Conservation (phyloP, 2,329 filamentous ascomycete species). For the Calonectria montana region DNA sequence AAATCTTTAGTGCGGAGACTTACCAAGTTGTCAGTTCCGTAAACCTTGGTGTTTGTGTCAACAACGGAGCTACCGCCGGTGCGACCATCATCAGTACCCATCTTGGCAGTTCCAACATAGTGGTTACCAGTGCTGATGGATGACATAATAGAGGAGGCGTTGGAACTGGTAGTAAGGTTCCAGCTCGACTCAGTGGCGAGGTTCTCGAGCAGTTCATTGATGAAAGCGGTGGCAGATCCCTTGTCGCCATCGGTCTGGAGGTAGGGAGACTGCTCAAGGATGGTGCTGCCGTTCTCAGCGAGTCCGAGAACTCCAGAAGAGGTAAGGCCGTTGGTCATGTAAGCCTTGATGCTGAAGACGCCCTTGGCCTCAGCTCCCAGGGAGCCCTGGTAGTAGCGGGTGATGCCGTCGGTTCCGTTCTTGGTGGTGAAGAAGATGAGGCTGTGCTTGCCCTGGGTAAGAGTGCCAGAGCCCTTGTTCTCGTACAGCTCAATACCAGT, state of each 20-base stretch:
- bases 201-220: conserved; percentile 69
- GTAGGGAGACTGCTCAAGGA: conserved; percentile 70
- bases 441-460: conserved; percentile 72
- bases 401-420: conserved; percentile 66
- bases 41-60: conserved; percentile 71
- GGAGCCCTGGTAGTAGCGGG: conserved; percentile 74
- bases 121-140: conserved; percentile 55
- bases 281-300: conserved; percentile 64
- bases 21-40: conserved; percentile 71
- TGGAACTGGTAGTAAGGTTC: conserved; percentile 19
- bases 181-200: conserved; percentile 51
- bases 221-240: conserved; percentile 71
- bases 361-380: conserved; percentile 70
- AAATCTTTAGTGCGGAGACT: background rate
- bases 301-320: conserved; percentile 73
- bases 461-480: conserved; percentile 64
- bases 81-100: conserved; percentile 68
- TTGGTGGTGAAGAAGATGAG: conserved; percentile 68
- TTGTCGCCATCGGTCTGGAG: conserved; percentile 69
- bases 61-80: conserved; percentile 67
- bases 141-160: conserved; percentile 42
- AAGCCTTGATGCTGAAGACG: conserved; percentile 65
- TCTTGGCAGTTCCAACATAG: conserved; percentile 69
- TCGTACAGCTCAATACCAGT: conserved; percentile 74
- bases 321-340: conserved; percentile 71